Percentiles rank a stretch among this genome's conserved stretches.
These are phyloP conservation scores for Laburnicola sp. DNA, from an alignment of 2,329 filamentous ascomycete genomes.

Conservation along the genomic window DNA sequence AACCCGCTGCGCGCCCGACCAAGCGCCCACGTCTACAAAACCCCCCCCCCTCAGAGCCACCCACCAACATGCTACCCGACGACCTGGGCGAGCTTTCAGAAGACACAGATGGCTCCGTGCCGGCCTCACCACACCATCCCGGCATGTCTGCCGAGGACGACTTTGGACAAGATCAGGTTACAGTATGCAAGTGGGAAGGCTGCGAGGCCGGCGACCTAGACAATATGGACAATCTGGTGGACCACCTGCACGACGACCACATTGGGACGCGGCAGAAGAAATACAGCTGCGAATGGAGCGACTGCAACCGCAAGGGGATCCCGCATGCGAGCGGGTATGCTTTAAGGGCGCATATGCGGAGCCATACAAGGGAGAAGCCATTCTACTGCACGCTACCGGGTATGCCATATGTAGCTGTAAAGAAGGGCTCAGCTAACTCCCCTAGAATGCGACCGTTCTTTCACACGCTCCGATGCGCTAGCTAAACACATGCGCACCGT, in stretches of 20 bases:
- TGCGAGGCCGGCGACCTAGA: conserved; percentile 53
- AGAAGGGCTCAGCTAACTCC: conserved; percentile 4
- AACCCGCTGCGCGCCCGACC: conserved; percentile 46
- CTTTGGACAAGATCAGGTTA: conserved; percentile 50
- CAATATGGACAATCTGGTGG: conserved; percentile 57
- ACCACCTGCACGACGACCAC: conserved; percentile 77
- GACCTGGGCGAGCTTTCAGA: conserved; percentile 73
- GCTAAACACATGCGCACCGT: conserved; percentile 99
- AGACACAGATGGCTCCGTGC: conserved; percentile 81
- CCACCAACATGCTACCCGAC: conserved; percentile 24
- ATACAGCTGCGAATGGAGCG: conserved; percentile 97
- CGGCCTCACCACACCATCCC: conserved; percentile 53
- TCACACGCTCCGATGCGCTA: conserved; percentile 91
- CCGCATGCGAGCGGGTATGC: conserved; percentile 95
- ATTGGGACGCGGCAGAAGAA: conserved; percentile 93
- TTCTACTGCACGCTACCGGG: conserved; percentile 96
- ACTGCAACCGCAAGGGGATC: conserved; percentile 84
- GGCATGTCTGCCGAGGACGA: conserved; percentile 48
- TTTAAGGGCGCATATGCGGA: conserved; percentile 94
- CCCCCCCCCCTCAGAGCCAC: conserved; percentile 40
- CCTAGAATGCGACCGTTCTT: conserved; percentile 92
- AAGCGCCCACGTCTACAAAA: conserved; percentile 44
- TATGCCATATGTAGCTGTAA: conserved; percentile 50
- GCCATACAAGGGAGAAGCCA: conserved; percentile 96
- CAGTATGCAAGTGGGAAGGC: conserved; percentile 56